These are phyloP conservation scores for Aspergillus chevalieri DNA, from an alignment of 2,329 filamentous ascomycete species.

Conservation along the genomic window DNA sequence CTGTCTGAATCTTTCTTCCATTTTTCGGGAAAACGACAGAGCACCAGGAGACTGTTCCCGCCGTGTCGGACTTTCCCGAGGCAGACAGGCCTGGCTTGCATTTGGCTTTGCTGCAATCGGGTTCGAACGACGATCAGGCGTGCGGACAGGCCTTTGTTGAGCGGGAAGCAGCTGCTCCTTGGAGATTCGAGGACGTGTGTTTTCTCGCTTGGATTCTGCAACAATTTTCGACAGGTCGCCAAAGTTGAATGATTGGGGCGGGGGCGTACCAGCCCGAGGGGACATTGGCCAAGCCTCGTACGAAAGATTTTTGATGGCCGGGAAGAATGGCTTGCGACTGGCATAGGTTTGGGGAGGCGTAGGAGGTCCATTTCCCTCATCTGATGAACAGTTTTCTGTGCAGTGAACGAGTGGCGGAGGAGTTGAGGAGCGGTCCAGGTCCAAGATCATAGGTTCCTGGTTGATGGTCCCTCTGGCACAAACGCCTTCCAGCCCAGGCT, in stretches of 20 bases:
- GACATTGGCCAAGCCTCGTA: conserved; percentile 4
- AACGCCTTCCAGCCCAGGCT: conserved; percentile 27
- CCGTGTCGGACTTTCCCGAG: background rate
- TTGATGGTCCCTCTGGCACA: conserved; percentile 36
- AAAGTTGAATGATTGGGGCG: background rate
- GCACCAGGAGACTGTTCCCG: background rate
- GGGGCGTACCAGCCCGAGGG: conserved; percentile 1
- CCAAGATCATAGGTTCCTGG: conserved; percentile 40
- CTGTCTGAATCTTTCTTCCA: too few species aligned
- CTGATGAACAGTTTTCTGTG: conserved; percentile 9
- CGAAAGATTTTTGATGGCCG: conserved; percentile 1
- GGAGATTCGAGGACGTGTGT: too few species aligned
- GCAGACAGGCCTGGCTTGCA: background rate
- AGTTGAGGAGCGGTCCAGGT: conserved; percentile 8
- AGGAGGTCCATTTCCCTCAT: conserved; percentile 20
- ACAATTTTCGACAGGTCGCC: too few species aligned
- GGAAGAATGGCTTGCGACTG: conserved; percentile 13
- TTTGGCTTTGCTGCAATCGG: background rate
- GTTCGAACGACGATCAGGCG: background rate
- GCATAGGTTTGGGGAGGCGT: conserved; percentile 15
- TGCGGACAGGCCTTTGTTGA: background rate
- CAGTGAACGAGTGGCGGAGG: conserved; percentile 11
- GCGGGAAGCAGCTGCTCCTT: background rate
- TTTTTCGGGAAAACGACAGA: too few species aligned
- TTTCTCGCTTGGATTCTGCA: too few species aligned